phyloP scores from a whole-genome alignment of 257 asterid genomes.

The Lycium barbarum region DNA sequence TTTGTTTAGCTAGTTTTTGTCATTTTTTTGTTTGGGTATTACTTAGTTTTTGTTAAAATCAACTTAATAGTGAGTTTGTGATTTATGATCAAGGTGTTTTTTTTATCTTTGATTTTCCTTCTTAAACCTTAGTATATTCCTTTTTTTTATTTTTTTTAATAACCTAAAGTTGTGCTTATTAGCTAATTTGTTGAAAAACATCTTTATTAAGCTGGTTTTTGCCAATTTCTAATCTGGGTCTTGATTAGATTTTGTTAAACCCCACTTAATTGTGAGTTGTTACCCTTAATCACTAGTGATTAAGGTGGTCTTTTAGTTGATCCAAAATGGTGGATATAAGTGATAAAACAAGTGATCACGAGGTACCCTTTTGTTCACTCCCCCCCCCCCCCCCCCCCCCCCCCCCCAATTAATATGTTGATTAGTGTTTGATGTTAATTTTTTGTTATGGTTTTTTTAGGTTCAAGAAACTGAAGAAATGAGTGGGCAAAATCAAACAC shows the following conservation, averaged over 20 bases:
- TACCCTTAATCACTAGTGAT: neutral
- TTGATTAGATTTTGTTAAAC: neutral
- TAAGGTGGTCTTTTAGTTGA: neutral
- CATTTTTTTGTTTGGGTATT: too few species aligned
- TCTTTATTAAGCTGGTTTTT: neutral
- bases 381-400: too few species aligned
- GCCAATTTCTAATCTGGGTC: neutral
- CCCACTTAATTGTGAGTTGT: neutral
- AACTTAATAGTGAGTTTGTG: too few species aligned
- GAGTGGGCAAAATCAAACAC: conserved; percentile 54
- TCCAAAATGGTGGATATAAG: conserved; percentile 68
- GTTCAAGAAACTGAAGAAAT: conserved; percentile 74
- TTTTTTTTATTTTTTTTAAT: neutral
- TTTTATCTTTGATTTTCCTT: neutral
- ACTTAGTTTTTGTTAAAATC: too few species aligned
- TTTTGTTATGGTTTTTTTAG: conserved; percentile 35
- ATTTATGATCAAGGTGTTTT: neutral
- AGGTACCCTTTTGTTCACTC: neutral
- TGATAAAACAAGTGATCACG: conserved; percentile 76
- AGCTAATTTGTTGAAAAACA: neutral
- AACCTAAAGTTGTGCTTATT: too few species aligned
- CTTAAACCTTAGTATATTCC: too few species aligned
- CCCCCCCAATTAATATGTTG: neutral
- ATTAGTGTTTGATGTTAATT: neutral
- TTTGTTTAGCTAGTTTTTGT: neutral